Percentiles rank a stretch among this genome's conserved stretches.
These are phyloP conservation scores for Pyrus betulifolia DNA, from an alignment of 306 rosid species.

Conservation along the genomic window DNA sequence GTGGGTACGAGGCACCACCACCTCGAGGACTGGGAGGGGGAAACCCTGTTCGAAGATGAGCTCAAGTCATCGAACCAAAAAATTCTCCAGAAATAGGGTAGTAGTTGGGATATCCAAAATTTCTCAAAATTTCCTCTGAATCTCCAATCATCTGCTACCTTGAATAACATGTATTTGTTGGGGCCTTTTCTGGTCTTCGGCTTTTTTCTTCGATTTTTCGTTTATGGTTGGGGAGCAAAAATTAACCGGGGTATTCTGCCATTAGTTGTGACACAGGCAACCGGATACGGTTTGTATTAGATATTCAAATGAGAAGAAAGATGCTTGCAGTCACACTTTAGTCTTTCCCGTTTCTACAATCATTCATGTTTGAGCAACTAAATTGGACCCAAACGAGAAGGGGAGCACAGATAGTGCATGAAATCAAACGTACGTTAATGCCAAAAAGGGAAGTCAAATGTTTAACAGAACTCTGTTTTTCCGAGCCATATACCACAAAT, in stretches of 20 bases:
- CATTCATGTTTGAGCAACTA: background rate
- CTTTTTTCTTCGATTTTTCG: background rate
- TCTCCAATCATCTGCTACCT: background rate
- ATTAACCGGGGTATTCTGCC: background rate
- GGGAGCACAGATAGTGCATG: background rate
- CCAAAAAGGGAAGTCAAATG: background rate
- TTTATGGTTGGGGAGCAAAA: background rate
- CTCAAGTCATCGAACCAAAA: background rate
- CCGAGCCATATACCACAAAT: background rate
- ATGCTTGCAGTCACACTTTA: background rate
- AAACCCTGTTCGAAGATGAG: constrained; percentile 65
- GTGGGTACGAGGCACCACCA: constrained; percentile 44
- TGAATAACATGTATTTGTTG: background rate
- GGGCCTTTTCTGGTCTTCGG: background rate
- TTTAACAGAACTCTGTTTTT: background rate
- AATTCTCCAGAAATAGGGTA: background rate
- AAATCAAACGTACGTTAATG: background rate
- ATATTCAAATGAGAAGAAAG: background rate
- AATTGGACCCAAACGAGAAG: background rate
- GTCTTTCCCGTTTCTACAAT: background rate
- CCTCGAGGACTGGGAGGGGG: constrained; percentile 60
- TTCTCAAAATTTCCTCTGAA: background rate
- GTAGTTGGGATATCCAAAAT: background rate
- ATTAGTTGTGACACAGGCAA: background rate
- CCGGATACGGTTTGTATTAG: background rate